Conservation (phyloP, 768 basidiomycete species). For the Hypholoma sublateritium region DNA sequence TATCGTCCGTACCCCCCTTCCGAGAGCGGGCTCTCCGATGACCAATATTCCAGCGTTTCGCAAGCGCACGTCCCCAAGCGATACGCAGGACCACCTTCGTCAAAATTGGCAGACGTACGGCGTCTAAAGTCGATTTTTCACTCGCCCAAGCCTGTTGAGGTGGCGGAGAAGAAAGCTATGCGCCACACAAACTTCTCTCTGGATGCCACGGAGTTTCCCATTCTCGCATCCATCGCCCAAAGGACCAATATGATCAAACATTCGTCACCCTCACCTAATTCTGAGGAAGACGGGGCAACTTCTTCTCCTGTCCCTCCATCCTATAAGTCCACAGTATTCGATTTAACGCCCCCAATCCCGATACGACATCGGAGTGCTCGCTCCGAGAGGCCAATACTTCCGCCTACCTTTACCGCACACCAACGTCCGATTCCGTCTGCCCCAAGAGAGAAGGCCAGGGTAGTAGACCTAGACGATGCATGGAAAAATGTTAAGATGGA, state of each 20-base stretch:
- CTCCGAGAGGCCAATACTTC: not conserved
- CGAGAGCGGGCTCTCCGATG: conserved; percentile 3
- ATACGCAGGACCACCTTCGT: not conserved
- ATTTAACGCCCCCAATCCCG: conserved; percentile 1
- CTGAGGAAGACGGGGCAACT: conserved; percentile 17
- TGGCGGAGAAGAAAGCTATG: not conserved
- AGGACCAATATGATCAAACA: conserved; percentile 1
- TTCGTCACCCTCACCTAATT: conserved; percentile 3
- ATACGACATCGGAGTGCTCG: not conserved
- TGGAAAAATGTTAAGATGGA: conserved; percentile 77
- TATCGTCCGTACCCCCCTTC: not conserved
- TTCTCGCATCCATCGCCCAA: conserved; percentile 8
- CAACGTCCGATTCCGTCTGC: not conserved
- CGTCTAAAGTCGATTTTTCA: not conserved
- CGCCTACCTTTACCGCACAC: not conserved
- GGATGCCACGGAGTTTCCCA: conserved; percentile 7
- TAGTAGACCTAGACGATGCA: conserved; percentile 69
- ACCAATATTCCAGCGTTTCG: conserved; percentile 8
- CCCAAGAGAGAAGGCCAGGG: conserved; percentile 44
- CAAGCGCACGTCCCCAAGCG: not conserved
- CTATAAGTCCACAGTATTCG: conserved; percentile 21
- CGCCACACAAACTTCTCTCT: conserved; percentile 2
- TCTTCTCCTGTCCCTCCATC: conserved; percentile 22
- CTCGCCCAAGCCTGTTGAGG: not conserved
- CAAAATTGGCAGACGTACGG: not conserved